Base-by-base conservation (phyloP, 1,139 yeast genomes). In the Blastobotrys raffinosifermentans region DNA sequence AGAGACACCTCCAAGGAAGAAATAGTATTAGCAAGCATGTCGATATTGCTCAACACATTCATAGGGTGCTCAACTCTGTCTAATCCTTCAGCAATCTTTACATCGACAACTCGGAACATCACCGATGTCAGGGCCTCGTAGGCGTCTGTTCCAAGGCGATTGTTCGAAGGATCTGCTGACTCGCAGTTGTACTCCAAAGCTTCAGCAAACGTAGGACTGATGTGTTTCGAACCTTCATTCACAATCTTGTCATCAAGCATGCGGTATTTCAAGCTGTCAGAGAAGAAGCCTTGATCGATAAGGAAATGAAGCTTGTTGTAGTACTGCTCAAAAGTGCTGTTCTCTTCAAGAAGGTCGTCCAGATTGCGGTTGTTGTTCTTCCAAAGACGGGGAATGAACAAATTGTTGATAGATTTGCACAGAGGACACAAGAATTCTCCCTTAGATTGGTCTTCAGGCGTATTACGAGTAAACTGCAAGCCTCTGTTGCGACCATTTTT, bases 371-470 rank as follows among this genome's bases (percentile, higher is more conserved):
- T 37, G 34, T 60, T 61, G n/a, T 43, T 32, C 21, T 51, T 53
- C 65, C 67, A 78, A 35, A 79, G 57, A 2, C 82, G 67, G 1
- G 98, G 98, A 34, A 89, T 61, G 54, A 91, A 86, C 45, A 81
- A 70, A 54, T 91, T 91, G 54, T 83, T 84, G 38, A 91, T 66
- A 0, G 95, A 81, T 45, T 86, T 85, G 65, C 98, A 91, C 32
- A 91, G 70, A 0, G 98, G 97, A 54, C 98, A 91, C 25, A 84
- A 63, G 48, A 85, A 82, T 50, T 89, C 94, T 11, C 76, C 75
- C 41, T 75, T 75, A 13, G 76, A 78, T 2, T 72, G 64, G 47
- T 82, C 78, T 45, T 82, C 94, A 0, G 96, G 94, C 4, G 80
- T 69, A 40, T 87, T 84, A 55, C 94, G 68, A 0, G 95, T 83